Conservation (phyloP, 495 filamentous ascomycete species). For the Penicillium angulare region DNA sequence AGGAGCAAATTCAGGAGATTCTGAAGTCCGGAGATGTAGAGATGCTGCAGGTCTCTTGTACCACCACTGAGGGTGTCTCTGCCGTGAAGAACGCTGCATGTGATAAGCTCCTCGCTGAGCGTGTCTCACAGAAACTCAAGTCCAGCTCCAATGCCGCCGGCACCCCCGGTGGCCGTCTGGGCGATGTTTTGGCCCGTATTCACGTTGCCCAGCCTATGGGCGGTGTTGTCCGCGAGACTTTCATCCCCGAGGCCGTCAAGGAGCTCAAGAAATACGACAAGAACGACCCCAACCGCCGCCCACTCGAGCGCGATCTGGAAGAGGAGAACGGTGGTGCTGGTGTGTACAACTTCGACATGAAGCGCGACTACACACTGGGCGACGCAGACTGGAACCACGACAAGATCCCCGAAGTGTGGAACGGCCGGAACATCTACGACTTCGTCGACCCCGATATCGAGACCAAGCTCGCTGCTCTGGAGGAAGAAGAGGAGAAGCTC, state of each 20-base stretch:
- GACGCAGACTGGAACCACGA: slow-evolving; percentile 93
- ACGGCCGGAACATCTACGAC: slow-evolving; percentile 95
- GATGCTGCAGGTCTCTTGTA: slow-evolving; percentile 87
- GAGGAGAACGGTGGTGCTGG: slow-evolving; percentile 91
- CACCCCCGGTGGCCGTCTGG: slow-evolving; percentile 71
- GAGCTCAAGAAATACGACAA: slow-evolving; percentile 83
- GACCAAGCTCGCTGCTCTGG: slow-evolving; percentile 80
- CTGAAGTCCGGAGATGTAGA: slow-evolving; percentile 86
- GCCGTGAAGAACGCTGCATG: slow-evolving; percentile 93
- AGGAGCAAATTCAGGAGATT: slow-evolving; percentile 73
- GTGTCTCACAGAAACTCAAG: slow-evolving; percentile 94
- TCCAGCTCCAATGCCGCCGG: slow-evolving; percentile 74
- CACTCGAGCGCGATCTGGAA: slow-evolving; percentile 82
- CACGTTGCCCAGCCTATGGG: slow-evolving; percentile 92
- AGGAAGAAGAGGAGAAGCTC: slow-evolving; percentile 91
- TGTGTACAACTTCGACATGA: slow-evolving; percentile 90
- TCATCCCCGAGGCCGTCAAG: slow-evolving; percentile 84
- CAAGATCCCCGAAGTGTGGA: slow-evolving; percentile 86
- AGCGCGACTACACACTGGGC: slow-evolving; percentile 79
- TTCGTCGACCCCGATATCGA: slow-evolving; percentile 97
- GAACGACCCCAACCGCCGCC: slow-evolving; percentile 75
- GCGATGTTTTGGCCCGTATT: slow-evolving; percentile 86
- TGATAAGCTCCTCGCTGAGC: slow-evolving; percentile 85
- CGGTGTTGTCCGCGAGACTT: slow-evolving; percentile 76
- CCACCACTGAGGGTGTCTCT: slow-evolving; percentile 91